These are phyloP conservation scores for Rhynchospora tenuis DNA, from an alignment of 176 grass and related monocot genomes.

Conservation along the genomic window DNA sequence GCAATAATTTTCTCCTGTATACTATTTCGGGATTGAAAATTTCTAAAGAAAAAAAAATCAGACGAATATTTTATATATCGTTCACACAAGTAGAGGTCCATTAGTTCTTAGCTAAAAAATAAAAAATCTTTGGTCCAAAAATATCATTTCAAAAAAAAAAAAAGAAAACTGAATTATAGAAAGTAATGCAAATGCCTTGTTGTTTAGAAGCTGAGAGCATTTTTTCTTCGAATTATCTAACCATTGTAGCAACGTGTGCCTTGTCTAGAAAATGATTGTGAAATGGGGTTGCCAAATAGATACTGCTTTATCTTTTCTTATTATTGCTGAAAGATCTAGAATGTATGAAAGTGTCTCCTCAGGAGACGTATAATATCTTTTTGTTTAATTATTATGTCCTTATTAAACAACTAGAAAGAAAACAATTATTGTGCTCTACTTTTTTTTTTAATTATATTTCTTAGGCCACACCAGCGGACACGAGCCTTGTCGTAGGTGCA, in stretches of 20 bases:
- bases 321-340: neutral
- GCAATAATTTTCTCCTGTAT: neutral
- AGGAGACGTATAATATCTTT: neutral
- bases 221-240: neutral
- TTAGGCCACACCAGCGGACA: neutral
- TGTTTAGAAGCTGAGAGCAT: too few relatives aligned
- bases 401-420: neutral
- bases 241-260: neutral
- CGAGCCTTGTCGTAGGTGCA: conserved; percentile 7
- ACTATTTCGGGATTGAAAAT: neutral
- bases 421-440: neutral
- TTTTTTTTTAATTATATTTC: neutral
- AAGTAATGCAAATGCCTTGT: too few relatives aligned
- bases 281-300: conserved; percentile 5
- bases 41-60: neutral
- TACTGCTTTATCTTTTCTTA: neutral
- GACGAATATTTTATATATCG: too few relatives aligned
- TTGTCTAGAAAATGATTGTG: neutral
- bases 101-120: too few relatives aligned
- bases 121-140: too few relatives aligned
- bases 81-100: too few relatives aligned
- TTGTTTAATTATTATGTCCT: neutral
- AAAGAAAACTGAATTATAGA: too few relatives aligned
- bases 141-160: too few relatives aligned
- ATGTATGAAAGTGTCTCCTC: neutral